These are phyloP conservation scores for Colletotrichum neosansevieriae DNA, from an alignment of 2,329 filamentous ascomycete genomes.

Conservation along the genomic window DNA sequence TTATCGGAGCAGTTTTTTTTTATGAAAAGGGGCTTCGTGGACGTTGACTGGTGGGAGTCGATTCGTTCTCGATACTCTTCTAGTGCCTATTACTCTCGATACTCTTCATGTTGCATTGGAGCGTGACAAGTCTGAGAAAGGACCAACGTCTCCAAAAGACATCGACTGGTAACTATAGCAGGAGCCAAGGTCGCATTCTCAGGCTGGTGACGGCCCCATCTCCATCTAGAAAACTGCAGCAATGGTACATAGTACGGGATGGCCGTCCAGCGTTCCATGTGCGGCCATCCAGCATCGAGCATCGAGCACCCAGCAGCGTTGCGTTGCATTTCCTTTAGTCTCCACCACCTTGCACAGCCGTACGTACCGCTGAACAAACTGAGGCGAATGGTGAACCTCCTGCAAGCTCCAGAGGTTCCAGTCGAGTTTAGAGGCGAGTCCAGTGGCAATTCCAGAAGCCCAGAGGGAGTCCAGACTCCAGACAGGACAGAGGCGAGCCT, in stretches of 20 bases:
- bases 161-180: constrained; percentile 31
- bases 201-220: constrained; percentile 37
- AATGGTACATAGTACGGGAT: too few species aligned
- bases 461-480: background rate
- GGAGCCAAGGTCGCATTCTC: constrained; percentile 30
- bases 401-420: constrained; percentile 10
- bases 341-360: constrained; percentile 10
- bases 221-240: too few species aligned
- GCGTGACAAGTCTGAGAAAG: background rate
- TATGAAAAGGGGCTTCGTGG: constrained; percentile 18
- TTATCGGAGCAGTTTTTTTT: background rate
- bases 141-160: background rate
- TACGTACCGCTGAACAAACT: constrained; percentile 17
- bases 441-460: background rate
- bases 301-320: constrained; percentile 16
- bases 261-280: constrained; percentile 1
- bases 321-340: constrained; percentile 27
- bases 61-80: background rate
- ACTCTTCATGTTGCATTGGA: constrained; percentile 13
- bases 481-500: background rate
- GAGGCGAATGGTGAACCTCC: background rate
- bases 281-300: constrained; percentile 18
- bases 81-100: too few species aligned
- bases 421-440: constrained; percentile 5
- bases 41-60: background rate